Percentiles rank a stretch among this genome's conserved stretches.
Evolutionary conservation across 139 green algal genomes (phyloP).

Genomic region (Yamagishiella unicocca): DNA sequence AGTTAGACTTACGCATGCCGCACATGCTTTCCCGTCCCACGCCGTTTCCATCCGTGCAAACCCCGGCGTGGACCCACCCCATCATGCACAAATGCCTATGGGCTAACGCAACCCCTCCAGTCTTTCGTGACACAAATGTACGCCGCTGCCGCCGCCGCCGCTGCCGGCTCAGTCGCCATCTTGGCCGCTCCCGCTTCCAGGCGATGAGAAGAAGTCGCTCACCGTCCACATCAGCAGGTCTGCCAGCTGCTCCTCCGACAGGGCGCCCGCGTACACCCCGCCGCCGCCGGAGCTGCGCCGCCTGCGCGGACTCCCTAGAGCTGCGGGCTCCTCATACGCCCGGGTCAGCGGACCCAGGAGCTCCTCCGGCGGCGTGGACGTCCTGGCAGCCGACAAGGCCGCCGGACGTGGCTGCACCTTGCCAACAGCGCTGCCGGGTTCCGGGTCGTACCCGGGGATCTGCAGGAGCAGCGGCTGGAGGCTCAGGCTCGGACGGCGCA

Average conservation of each 20-base stretch:
- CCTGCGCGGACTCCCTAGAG: not conserved
- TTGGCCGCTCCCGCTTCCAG: not conserved
- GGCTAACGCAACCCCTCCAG: no score
- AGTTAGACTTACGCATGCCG: no score
- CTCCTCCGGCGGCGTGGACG: no score
- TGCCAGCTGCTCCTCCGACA: conserved; percentile 33
- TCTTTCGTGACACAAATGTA: no score
- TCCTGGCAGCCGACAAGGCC: no score
- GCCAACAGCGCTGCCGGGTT: not conserved
- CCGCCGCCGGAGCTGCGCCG: not conserved
- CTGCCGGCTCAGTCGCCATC: not conserved
- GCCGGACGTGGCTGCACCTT: no score
- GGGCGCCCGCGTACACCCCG: not conserved
- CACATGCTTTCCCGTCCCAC: no score
- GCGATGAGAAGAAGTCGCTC: conserved; percentile 27
- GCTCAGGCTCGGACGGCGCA: not conserved
- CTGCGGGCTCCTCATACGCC: not conserved
- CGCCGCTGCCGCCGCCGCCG: no score
- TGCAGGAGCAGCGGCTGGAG: not conserved
- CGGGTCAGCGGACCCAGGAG: no score
- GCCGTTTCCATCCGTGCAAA: no score
- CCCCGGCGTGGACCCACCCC: no score
- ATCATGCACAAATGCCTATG: no score
- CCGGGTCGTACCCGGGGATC: not conserved
- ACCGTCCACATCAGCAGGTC: conserved; percentile 35